These are phyloP conservation scores for Nemania bipapillata DNA, from an alignment of 2,329 filamentous ascomycete genomes.

Conservation along the genomic window DNA sequence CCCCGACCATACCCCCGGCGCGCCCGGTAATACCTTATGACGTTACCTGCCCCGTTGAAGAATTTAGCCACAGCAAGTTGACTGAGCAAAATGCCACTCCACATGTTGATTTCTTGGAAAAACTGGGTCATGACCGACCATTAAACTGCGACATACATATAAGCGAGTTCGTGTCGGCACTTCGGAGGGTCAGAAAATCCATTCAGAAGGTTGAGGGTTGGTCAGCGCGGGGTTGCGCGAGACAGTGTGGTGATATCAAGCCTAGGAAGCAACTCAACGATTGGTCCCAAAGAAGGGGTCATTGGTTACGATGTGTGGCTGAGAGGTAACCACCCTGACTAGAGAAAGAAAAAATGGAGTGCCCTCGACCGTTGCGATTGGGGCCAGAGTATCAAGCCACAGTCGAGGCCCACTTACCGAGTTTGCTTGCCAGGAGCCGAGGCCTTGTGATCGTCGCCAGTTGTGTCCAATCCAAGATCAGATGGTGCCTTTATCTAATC, in stretches of 20 bases:
- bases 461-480: constrained; percentile 23
- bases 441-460: constrained; percentile 27
- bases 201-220: constrained; percentile 20
- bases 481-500: constrained; percentile 2
- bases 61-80: constrained; percentile 20
- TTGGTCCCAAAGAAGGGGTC: not conserved
- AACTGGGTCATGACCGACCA: constrained; percentile 15
- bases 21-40: constrained; percentile 22
- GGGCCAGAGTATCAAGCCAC: constrained; percentile 31
- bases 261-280: not conserved
- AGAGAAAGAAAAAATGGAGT: not conserved
- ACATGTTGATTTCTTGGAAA: constrained; percentile 3
- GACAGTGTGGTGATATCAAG: constrained; percentile 30
- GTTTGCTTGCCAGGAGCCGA: constrained; percentile 14
- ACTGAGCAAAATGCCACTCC: constrained; percentile 17
- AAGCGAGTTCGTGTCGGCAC: constrained; percentile 38
- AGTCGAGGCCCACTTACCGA: constrained; percentile 18
- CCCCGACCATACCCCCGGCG: constrained; percentile 18
- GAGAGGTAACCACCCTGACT: constrained; percentile 7
- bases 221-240: constrained; percentile 34
- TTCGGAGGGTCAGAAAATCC: constrained; percentile 21
- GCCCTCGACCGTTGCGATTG: constrained; percentile 20
- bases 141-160: constrained; percentile 37
- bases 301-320: constrained; percentile 32
- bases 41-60: constrained; percentile 18